Base-by-base conservation (phyloP, 306 rosid genomes). In the Cicer pinnatifidum region DNA sequence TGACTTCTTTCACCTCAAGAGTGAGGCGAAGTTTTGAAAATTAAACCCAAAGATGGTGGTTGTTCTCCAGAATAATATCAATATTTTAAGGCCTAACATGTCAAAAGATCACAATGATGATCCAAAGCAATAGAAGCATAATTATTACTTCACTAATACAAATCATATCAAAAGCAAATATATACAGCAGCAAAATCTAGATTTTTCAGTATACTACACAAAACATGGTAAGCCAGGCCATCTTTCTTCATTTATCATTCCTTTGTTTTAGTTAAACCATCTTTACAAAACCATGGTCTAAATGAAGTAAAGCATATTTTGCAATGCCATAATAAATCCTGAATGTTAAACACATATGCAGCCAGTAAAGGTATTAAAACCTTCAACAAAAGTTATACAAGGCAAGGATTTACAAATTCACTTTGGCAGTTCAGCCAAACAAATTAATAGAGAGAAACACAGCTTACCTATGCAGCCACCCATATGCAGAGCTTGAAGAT, bases 391-490 rank as follows among this genome's bases (percentile, higher is more conserved):
- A 9, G 40, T 11, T 46, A 63, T 54, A 73, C 8, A 47, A 56
- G 33, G 44, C 33, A 73, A 9, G 69, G 6, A 37, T 46, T 41
- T 43, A 41, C 17, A 69, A 9, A 76, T 73, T 82, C 72, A 50
- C 35, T 69, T 23, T 56, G 20, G 44, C 50, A 23, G 58, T 71
- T 78, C 44, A 57, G 12, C 67, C 62, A 52, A 67, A 82, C 67
- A 65, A 61, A 57, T 45, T 46, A 69, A 20, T 12, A 46, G 76
- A 62, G 69, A 80, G 81, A 47, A 75, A 75, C 40, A 68, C 44
- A 15, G 75, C 80, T 81, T 83, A 91, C 97, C 78, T 78, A 73
- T 85, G 87, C 97, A 91, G 82, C 89, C 88, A 77, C 93, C 90
- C 78, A 91, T 77, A 63, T 91, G 93, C 78, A 91, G 87, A 44